These are phyloP conservation scores for Diplocarpon mali DNA, from an alignment of 2,329 filamentous ascomycete genomes.

Conservation along the genomic window DNA sequence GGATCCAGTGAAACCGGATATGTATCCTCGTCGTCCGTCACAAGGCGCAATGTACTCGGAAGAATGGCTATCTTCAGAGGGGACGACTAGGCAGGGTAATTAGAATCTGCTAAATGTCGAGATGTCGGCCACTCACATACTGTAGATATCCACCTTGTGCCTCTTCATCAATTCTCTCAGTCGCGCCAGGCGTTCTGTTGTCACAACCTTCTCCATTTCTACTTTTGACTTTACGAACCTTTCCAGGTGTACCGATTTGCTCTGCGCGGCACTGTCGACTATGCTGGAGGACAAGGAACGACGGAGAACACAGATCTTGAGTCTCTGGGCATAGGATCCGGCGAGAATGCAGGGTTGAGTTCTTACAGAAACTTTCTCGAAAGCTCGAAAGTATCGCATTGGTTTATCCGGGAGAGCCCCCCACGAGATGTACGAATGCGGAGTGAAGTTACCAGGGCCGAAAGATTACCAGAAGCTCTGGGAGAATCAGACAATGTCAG, in stretches of 20 bases:
- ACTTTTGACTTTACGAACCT: conserved; percentile 11
- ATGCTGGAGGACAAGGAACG: conserved; percentile 11
- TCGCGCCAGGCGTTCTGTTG: conserved; percentile 60
- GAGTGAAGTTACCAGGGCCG: conserved; percentile 1
- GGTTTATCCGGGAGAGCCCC: conserved; percentile 8
- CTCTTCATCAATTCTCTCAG: conserved; percentile 81
- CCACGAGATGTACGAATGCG: conserved; percentile 4
- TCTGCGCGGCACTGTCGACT: conserved; percentile 4
- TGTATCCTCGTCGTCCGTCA: conserved; percentile 81
- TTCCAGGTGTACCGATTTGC: conserved; percentile 2
- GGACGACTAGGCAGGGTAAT: conserved; percentile 57
- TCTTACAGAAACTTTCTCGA: conserved; percentile 14
- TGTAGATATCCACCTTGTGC: conserved; percentile 81
- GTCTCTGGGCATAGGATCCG: conserved; percentile 10
- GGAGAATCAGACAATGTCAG: too few relatives aligned
- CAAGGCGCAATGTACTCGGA: conserved; percentile 98
- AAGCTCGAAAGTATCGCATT: conserved; percentile 21
- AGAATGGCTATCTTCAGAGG: conserved; percentile 93
- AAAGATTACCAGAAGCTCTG: not conserved
- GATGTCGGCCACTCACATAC: conserved; percentile 40
- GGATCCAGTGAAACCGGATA: conserved; percentile 89
- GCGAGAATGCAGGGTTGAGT: conserved; percentile 3
- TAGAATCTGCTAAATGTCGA: conserved; percentile 12
- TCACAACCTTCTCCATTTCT: conserved; percentile 69
- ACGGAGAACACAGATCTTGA: conserved; percentile 19